These are phyloP conservation scores for Lotus japonicus DNA, from an alignment of 306 rosid genomes.

Conservation along the genomic window DNA sequence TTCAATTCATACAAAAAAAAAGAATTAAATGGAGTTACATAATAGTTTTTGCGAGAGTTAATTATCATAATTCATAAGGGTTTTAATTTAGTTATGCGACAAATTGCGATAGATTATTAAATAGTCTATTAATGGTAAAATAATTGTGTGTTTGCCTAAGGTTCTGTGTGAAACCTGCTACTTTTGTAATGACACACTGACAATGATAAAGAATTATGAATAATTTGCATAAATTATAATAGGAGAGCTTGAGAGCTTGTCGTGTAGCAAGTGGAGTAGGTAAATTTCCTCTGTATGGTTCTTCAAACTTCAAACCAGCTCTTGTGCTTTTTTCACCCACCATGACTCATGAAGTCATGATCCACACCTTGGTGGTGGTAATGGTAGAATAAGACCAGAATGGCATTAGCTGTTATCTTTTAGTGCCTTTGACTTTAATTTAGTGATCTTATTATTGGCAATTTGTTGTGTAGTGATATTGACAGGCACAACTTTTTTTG, in stretches of 20 bases:
- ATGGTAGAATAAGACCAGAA: conserved; percentile 4
- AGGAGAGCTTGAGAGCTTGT: not conserved
- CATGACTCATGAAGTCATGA: conserved; percentile 5
- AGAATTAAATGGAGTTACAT: no score
- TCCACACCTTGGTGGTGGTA: not conserved
- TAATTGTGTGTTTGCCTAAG: not conserved
- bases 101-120: not conserved
- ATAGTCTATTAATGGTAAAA: not conserved
- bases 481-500: not conserved
- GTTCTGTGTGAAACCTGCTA: conserved; percentile 18
- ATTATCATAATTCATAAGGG: no score
- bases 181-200: conserved; percentile 8
- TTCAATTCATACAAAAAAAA: no score
- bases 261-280: conserved; percentile 40
- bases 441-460: not conserved
- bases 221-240: not conserved
- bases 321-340: not conserved
- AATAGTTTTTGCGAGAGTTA: no score
- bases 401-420: conserved; percentile 4
- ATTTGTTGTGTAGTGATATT: not conserved
- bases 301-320: conserved; percentile 27
- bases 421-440: conserved; percentile 38
- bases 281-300: conserved; percentile 31
- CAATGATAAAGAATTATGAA: not conserved
- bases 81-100: no score